Base-by-base conservation (phyloP, 768 basidiomycete species). In the Russula earlei region DNA sequence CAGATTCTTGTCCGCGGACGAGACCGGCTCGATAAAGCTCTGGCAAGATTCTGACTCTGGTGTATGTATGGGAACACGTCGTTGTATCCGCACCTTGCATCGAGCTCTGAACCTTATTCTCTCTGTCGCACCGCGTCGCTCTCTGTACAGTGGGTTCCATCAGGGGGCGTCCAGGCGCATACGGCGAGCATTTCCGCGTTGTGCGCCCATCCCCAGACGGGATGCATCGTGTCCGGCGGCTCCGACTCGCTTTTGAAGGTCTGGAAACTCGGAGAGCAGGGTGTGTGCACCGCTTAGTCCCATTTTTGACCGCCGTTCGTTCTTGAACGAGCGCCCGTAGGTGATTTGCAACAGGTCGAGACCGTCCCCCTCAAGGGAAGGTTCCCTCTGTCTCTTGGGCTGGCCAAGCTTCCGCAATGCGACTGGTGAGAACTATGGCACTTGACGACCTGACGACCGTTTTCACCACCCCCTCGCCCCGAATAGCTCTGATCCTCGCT, bases 161-260 rank as follows among this genome's bases (percentile, higher is more conserved):
- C 70, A 0, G 63, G 63, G 11, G 71, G 70, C 29, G 60, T 78
- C 2, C 69, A 82, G 56, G 88, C 83, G 0, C 94, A 97, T 68
- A 58, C 69, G 17, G 76, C 79, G 50, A 76, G 88, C 1, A 77
- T 97, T 27, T 85, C 89, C 12, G 75, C 84, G 3, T 67, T 97
- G 4, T 80, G 76, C 38, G 72, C 75, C 1, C 70, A 74, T 49
- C 8, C 24, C 17, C 36, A 54, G 17, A 74, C 71, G 15, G 67
- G 72, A 42, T 69, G 73, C 34, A 58, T 94, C 9, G 75, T 85
- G 2, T 91, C 90, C 0, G 92, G 89, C 1, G 83, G 87, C 15
- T 95, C 93, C 0, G 93, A 97, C 67, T 81, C 83, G 1, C 70
- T 71, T 1, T 75, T 94, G 41, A 91, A 87, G 68, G 72, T 90